Evolutionary conservation across 192 early-diverging fungal genomes (phyloP), one percentile per base, ranked within the genome.

Genomic region (Entrophospora sp.): DNA sequence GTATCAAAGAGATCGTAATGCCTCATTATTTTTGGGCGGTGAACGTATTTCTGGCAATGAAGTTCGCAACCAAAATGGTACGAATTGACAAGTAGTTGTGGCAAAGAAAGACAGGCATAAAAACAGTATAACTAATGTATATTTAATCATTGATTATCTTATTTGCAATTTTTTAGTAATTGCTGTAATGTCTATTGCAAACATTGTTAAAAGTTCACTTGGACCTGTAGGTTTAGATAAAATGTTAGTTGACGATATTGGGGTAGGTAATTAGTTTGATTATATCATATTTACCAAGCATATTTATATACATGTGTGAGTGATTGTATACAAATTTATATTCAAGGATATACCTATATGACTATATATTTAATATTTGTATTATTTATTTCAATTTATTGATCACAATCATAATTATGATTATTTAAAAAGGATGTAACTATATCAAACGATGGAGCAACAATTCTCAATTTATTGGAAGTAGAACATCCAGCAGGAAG

Each of bases 231-330:
- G 97, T 16, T 83, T 99, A 38, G 97, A 99, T 78, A 99, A 99
- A 82, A 99, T 99, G 97, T 74, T 99, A 55, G 97, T 99, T 14
- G 95, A 99, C 76, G 97, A 99, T 69, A 94, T 99, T 77, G 97
- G 97, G 58, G 91, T 93, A 83, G 51, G 91, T 76, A 46, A n/a
- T n/a, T n/a, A n/a, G n/a, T n/a, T n/a, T n/a, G n/a, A n/a, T n/a
- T n/a, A n/a, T n/a, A n/a, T n/a, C n/a, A n/a, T n/a, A n/a, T n/a
- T n/a, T n/a, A n/a, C n/a, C n/a, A n/a, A n/a, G n/a, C n/a, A n/a
- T n/a, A n/a, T n/a, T n/a, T n/a, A n/a, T n/a, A n/a, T n/a, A n/a
- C n/a, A n/a, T n/a, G n/a, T n/a, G n/a, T n/a, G n/a, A n/a, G n/a
- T n/a, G n/a, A n/a, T n/a, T n/a, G n/a, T n/a, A n/a, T n/a, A n/a